These are phyloP conservation scores for Oryza glumipatula DNA, from an alignment of 176 grass and related monocot species.

Conservation along the genomic window DNA sequence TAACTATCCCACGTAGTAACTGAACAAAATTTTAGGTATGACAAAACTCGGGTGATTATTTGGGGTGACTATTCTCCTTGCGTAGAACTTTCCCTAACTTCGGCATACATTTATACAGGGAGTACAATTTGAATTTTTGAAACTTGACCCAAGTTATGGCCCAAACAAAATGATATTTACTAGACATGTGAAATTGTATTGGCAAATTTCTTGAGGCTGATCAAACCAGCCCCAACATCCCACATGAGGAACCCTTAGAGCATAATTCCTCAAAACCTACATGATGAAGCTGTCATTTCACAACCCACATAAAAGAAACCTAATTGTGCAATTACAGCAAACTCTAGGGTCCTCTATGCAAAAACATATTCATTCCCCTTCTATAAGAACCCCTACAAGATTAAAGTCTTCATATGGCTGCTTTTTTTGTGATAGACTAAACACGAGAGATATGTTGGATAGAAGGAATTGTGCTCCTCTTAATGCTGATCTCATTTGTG, in stretches of 20 bases:
- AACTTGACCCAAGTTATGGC: neutral
- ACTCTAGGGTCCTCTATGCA: neutral
- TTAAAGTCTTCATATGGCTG: too few relatives aligned
- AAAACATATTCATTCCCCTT: neutral
- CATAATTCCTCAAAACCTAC: neutral
- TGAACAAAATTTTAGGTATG: too few relatives aligned
- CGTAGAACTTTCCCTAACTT: neutral
- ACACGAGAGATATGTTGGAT: too few relatives aligned
- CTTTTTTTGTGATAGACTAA: too few relatives aligned
- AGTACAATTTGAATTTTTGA: neutral
- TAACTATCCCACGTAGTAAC: too few relatives aligned
- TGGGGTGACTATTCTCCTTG: neutral
- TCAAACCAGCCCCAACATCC: neutral
- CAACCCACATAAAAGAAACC: neutral
- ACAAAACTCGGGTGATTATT: neutral
- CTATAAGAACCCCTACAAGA: neutral
- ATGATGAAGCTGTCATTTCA: neutral
- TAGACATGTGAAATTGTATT: neutral
- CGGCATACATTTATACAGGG: neutral
- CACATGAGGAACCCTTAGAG: neutral
- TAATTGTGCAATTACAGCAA: neutral
- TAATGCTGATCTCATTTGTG: too few relatives aligned
- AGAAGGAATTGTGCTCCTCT: too few relatives aligned
- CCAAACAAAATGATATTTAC: neutral
- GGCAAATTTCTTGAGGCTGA: neutral